phyloP scores from a whole-genome alignment of 2,329 filamentous ascomycete genomes.

The Colletotrichum trifolii region DNA sequence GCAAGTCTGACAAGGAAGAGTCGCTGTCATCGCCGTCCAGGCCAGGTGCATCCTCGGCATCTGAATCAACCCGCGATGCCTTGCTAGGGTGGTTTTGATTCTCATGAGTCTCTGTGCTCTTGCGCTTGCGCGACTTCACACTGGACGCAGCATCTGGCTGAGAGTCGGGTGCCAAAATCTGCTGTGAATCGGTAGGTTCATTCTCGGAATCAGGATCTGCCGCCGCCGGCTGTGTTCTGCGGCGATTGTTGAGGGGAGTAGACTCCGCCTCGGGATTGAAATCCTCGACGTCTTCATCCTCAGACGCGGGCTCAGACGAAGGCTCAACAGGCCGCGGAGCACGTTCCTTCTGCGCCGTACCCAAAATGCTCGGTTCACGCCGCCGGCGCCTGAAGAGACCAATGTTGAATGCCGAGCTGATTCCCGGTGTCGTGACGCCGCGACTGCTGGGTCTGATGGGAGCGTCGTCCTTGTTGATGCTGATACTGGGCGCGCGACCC shows the following conservation, averaged over 20 bases:
- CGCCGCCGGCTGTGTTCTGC: constrained; percentile 50
- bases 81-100: constrained; percentile 51
- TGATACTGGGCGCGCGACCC: constrained; percentile 59
- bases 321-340: constrained; percentile 38
- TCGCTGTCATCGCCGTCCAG: constrained; percentile 39
- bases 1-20: constrained; percentile 51
- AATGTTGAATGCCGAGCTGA: constrained; percentile 65
- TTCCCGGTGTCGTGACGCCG: constrained; percentile 57
- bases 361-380: constrained; percentile 71
- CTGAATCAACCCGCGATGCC: constrained; percentile 44
- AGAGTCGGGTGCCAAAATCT: constrained; percentile 38
- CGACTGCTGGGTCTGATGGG: constrained; percentile 66
- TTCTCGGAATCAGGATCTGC: constrained; percentile 37
- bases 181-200: constrained; percentile 38
- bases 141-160: constrained; percentile 44
- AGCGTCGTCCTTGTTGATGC: constrained; percentile 59
- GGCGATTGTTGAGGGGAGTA: constrained; percentile 67
- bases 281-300: constrained; percentile 45
- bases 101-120: constrained; percentile 60
- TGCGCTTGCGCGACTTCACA: constrained; percentile 63
- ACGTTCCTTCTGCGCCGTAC: constrained; percentile 58
- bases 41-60: constrained; percentile 39
- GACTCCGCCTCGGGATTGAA: constrained; percentile 75
- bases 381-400: constrained; percentile 67
- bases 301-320: constrained; percentile 35